Percentiles rank a stretch among this genome's conserved stretches.
phyloP scores from a whole-genome alignment of 768 basidiomycete species.

The Termitomyces sp. region DNA sequence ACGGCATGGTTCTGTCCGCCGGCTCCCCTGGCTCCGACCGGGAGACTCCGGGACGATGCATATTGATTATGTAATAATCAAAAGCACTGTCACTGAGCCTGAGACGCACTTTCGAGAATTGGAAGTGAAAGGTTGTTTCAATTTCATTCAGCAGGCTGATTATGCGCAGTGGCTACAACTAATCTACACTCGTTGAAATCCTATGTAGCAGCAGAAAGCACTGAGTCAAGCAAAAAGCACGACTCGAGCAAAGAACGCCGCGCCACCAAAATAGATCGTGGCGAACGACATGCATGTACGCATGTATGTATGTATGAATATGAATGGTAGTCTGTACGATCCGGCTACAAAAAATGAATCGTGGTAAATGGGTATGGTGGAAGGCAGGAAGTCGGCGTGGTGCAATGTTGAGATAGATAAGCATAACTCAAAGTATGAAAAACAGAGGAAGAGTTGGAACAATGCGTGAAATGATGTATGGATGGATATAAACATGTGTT shows the following conservation, averaged over 20 bases:
- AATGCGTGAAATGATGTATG: constrained; percentile 6
- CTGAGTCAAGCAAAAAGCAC: constrained; percentile 3
- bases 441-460: constrained; percentile 2
- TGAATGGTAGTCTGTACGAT: constrained; percentile 10
- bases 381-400: constrained; percentile 9
- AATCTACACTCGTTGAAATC: background rate
- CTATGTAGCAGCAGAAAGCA: background rate
- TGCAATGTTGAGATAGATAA: constrained; percentile 11
- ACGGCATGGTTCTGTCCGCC: background rate
- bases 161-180: background rate
- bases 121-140: no score
- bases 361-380: background rate
- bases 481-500: background rate
- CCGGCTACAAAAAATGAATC: constrained; percentile 7
- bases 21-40: background rate
- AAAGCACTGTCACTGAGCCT: no score
- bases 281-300: background rate
- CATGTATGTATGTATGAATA: constrained; percentile 2
- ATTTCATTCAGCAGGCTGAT: background rate
- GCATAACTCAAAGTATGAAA: constrained; percentile 7
- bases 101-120: background rate
- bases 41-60: no score
- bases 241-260: constrained; percentile 1
- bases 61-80: no score
- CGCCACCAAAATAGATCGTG: background rate